Conservation (phyloP, 2,329 filamentous ascomycete genomes). For the Diaporthe citriasiana region DNA sequence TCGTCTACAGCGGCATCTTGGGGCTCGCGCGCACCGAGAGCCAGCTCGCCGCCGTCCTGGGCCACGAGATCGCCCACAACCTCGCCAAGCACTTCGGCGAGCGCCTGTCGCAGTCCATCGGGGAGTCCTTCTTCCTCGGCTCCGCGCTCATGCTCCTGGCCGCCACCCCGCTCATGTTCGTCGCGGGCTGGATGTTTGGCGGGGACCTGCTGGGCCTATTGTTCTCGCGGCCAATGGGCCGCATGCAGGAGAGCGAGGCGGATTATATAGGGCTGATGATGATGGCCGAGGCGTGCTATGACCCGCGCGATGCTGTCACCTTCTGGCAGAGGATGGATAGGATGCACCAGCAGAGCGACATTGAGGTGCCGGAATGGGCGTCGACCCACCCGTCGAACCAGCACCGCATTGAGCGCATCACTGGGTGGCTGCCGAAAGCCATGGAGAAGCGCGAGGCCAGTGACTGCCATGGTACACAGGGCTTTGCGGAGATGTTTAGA, state of each 20-base stretch:
- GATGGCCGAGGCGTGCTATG: slow-evolving; percentile 85
- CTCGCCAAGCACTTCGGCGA: slow-evolving; percentile 78
- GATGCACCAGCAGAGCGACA: slow-evolving; percentile 51
- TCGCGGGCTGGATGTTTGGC: slow-evolving; percentile 57
- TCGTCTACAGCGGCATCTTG: slow-evolving; percentile 82
- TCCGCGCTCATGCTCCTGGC: slow-evolving; percentile 64
- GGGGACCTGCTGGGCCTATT: slow-evolving; percentile 71
- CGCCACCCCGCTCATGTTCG: slow-evolving; percentile 58
- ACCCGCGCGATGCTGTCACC: slow-evolving; percentile 75
- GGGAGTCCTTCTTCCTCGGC: slow-evolving; percentile 65
- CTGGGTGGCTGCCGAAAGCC: slow-evolving; percentile 72
- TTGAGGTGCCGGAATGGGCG: slow-evolving; percentile 76
- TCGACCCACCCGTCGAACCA: slow-evolving; percentile 83
- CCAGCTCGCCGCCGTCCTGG: slow-evolving; percentile 80
- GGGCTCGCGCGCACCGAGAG: slow-evolving; percentile 76
- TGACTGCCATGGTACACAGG: slow-evolving; percentile 66
- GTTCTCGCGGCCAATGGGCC: slow-evolving; percentile 76
- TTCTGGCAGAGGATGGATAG: slow-evolving; percentile 79
- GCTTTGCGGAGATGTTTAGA: slow-evolving; percentile 68
- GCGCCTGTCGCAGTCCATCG: slow-evolving; percentile 67
- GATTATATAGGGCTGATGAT: slow-evolving; percentile 87
- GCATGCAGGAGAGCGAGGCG: slow-evolving; percentile 82
- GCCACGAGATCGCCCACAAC: slow-evolving; percentile 85
- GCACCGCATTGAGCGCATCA: slow-evolving; percentile 75
- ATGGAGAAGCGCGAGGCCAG: slow-evolving; percentile 67